phyloP scores from a whole-genome alignment of 129 eudicot species.

The Pittosporum tobira region DNA sequence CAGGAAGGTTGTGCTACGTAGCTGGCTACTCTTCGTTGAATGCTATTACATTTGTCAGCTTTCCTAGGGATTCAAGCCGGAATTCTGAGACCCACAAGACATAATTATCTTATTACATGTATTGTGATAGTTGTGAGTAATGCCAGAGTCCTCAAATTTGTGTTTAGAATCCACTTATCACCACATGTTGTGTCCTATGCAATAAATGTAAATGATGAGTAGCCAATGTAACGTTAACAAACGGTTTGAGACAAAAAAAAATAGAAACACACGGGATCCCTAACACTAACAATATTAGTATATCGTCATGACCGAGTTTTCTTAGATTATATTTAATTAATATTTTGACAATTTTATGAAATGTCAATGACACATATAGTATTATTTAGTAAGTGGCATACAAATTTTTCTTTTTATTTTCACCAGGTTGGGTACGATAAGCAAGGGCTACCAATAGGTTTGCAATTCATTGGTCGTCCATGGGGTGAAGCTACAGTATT shows the following conservation, averaged over 20 bases:
- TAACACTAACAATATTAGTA: too few relatives aligned
- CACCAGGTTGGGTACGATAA: constrained; percentile 84
- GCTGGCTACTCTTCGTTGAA: background rate
- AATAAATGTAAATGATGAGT: too few relatives aligned
- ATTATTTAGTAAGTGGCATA: background rate
- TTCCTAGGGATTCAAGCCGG: background rate
- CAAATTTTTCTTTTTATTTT: background rate
- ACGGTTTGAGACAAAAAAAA: too few relatives aligned
- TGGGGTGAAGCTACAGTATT: constrained; percentile 85
- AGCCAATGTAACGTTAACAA: too few relatives aligned
- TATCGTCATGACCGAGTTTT: background rate
- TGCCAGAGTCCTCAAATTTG: too few relatives aligned
- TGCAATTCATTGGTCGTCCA: constrained; percentile 83
- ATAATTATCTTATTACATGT: too few relatives aligned
- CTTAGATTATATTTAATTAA: background rate
- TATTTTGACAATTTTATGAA: background rate
- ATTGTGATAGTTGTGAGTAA: too few relatives aligned
- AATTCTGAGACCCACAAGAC: background rate
- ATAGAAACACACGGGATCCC: too few relatives aligned
- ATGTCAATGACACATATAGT: background rate
- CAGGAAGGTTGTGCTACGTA: background rate
- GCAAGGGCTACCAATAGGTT: constrained; percentile 89
- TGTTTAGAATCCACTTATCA: too few relatives aligned
- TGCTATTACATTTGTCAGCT: background rate
- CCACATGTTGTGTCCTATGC: too few relatives aligned